Percentiles rank a stretch among this genome's conserved stretches.
phyloP scores from a whole-genome alignment of 306 rosid genomes.

The Lathyrus sativus region DNA sequence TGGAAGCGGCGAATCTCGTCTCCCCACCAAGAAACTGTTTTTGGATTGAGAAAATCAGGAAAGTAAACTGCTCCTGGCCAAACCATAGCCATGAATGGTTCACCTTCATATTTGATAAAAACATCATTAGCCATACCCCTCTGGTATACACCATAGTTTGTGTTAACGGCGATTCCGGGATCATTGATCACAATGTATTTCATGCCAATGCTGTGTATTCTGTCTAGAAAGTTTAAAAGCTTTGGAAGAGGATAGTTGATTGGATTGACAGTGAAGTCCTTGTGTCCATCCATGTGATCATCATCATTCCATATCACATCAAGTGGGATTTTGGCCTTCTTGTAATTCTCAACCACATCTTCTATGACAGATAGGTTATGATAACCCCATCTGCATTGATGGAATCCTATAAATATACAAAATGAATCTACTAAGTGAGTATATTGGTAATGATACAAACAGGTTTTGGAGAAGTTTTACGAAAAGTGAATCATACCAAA shows the following conservation, averaged over 20 bases:
- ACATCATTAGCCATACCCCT: slow-evolving; percentile 79
- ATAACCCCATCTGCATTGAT: slow-evolving; percentile 97
- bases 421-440: neutral
- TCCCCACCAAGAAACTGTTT: slow-evolving; percentile 86
- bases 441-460: neutral
- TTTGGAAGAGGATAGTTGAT: slow-evolving; percentile 72
- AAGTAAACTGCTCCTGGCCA: slow-evolving; percentile 98
- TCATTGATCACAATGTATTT: slow-evolving; percentile 83
- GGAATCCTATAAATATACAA: slow-evolving; percentile 63
- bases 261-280: slow-evolving; percentile 83
- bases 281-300: slow-evolving; percentile 92
- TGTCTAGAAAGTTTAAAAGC: slow-evolving; percentile 69
- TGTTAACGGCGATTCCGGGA: slow-evolving; percentile 82
- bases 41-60: slow-evolving; percentile 87
- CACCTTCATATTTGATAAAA: slow-evolving; percentile 79
- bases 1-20: slow-evolving; percentile 88
- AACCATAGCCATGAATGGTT: slow-evolving; percentile 84
- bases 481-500: slow-evolving; percentile 55
- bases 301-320: slow-evolving; percentile 93
- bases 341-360: slow-evolving; percentile 84
- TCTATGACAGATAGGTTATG: slow-evolving; percentile 81
- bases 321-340: slow-evolving; percentile 77
- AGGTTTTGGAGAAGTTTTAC: neutral
- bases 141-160: slow-evolving; percentile 73
- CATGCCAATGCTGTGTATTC: slow-evolving; percentile 81